Evolutionary conservation across 306 rosid genomes (phyloP).

Genomic region (Neltuma alba): DNA sequence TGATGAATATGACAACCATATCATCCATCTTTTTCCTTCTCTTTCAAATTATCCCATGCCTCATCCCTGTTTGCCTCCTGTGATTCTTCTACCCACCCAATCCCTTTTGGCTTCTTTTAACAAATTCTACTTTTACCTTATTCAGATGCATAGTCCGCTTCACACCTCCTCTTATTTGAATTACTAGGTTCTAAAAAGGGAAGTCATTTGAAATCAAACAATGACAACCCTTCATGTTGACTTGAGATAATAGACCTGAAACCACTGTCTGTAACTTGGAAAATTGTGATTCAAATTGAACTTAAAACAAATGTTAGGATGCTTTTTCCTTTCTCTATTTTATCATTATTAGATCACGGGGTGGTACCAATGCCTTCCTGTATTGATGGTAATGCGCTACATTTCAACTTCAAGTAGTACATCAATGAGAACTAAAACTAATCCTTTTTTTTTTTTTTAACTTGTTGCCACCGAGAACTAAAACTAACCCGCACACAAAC

Average conservation of each 20-base stretch:
- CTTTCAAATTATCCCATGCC: background rate
- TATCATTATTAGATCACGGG: background rate
- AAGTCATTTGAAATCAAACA: background rate
- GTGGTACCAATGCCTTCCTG: background rate
- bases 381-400: background rate
- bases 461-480: too few relatives aligned
- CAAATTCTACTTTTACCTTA: background rate
- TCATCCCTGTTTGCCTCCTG: constrained; percentile 22
- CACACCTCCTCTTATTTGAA: background rate
- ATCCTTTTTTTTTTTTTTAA: too few relatives aligned
- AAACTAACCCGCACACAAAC: background rate
- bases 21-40: constrained; percentile 33
- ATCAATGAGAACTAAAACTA: background rate
- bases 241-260: background rate
- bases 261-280: background rate
- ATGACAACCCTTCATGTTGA: background rate
- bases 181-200: background rate
- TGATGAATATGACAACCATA: constrained; percentile 35
- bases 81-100: constrained; percentile 9
- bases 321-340: background rate
- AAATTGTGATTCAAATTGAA: constrained; percentile 1
- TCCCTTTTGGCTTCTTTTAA: constrained; percentile 21
- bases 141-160: background rate
- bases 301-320: background rate
- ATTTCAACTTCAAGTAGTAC: background rate